These are phyloP conservation scores for Nicotiana obtusifolia DNA, from an alignment of 257 asterid genomes.

Conservation along the genomic window DNA sequence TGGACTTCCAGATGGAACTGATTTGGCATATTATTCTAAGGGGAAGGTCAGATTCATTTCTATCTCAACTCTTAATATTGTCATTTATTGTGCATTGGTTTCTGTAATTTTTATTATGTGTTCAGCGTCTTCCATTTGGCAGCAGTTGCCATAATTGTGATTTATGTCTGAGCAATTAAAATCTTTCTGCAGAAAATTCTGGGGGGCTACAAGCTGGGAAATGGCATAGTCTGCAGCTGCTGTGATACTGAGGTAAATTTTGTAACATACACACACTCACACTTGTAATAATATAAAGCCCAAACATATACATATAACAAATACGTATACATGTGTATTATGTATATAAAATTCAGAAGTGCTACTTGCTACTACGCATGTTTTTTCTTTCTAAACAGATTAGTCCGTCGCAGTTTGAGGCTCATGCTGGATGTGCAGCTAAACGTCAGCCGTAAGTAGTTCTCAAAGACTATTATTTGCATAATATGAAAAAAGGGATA, in stretches of 20 bases:
- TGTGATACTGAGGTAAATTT: conserved; percentile 66
- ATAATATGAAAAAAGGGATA: background rate
- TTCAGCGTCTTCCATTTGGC: conserved; percentile 3
- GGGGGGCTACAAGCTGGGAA: conserved; percentile 94
- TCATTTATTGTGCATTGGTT: background rate
- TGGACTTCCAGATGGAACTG: conserved; percentile 99
- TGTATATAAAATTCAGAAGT: background rate
- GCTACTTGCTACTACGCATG: conserved; percentile 7
- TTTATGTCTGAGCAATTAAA: conserved; percentile 9
- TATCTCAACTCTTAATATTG: background rate
- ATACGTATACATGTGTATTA: background rate
- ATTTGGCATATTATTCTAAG: conserved; percentile 85
- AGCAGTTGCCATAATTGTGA: conserved; percentile 1
- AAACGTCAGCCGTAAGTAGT: conserved; percentile 97
- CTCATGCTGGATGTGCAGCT: conserved; percentile 99
- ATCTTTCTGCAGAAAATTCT: conserved; percentile 63
- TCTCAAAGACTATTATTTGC: conserved; percentile 7
- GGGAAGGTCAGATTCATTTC: conserved; percentile 66
- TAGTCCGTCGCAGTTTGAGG: conserved; percentile 98
- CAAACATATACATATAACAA: background rate
- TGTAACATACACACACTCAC: background rate
- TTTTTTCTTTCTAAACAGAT: conserved; percentile 41
- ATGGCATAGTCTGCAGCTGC: conserved; percentile 85
- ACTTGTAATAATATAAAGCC: background rate
- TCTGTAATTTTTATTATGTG: background rate